Base-by-base conservation (phyloP, 495 filamentous ascomycete species). In the Podospora australis region DNA sequence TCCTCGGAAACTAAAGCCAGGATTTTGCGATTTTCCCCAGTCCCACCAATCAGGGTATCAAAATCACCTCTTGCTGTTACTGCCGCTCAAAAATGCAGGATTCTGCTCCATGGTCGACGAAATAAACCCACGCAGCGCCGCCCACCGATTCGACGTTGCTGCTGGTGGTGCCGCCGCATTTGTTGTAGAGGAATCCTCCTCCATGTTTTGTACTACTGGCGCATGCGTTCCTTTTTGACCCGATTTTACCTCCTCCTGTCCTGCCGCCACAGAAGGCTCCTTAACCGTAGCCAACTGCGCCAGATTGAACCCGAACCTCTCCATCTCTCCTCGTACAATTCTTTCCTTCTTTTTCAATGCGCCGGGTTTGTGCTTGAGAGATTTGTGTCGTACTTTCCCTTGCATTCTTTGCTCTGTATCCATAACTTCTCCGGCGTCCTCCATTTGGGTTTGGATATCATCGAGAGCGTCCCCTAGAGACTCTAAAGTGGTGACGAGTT, bases 261-360 rank as follows among this genome's bases (percentile, higher is more conserved):
- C 22, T 11, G 14, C 21, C 4, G 8, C 34, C 1, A 13, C 11
- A n/a, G 21, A 44, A 21, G 16, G 46, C 13, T 44, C 30, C 38
- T 62, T 32, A 51, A 76, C 74, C 56, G 62, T 67, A 48, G 80
- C 74, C 49, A 78, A 55, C 66, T 81, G 73, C 30, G 85, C 89
- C 74, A 97, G 68, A 65, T 90, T 96, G 66, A 71, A 77, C 48
- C 77, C 81, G 59, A 96, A 96, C 49, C 90, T 72, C 65, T 88
- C 81, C 61, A 84, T 80, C 75, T 97, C 91, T 53, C 72, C 65
- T 64, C 70, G 78, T 43, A 94, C 84, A 22, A 96, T 32, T 63
- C 78, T 81, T 64, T 89, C 87, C 68, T 84, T 90, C 55, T 79
- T 74, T 76, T 89, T 95, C 71, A 87, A 71, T 11, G 88, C 87